Percentiles rank a stretch among this genome's conserved stretches.
Evolutionary conservation across 306 rosid species (phyloP).

Genomic region (Oemleria cerasiformis): DNA sequence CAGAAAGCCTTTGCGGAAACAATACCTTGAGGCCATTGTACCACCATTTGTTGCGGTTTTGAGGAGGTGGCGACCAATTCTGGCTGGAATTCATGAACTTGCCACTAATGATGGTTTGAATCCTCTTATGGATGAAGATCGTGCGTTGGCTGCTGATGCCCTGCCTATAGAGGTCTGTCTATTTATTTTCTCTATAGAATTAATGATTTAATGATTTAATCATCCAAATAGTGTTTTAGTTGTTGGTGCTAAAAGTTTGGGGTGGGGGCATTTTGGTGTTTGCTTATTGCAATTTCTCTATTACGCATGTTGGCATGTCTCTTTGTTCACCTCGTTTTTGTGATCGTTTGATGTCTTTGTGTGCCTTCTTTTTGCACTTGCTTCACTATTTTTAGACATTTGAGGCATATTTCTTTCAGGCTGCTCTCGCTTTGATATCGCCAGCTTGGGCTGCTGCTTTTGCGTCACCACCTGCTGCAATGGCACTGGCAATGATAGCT

Average conservation of each 20-base stretch:
- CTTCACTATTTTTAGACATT: not conserved
- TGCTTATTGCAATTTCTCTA: not conserved
- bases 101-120: constrained; percentile 83
- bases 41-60: constrained; percentile 89
- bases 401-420: constrained; percentile 49
- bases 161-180: constrained; percentile 69
- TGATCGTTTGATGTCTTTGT: not conserved
- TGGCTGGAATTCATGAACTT: constrained; percentile 96
- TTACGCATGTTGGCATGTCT: not conserved
- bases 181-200: not conserved
- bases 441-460: constrained; percentile 99
- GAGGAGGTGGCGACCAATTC: constrained; percentile 94
- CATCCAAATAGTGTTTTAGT: not conserved
- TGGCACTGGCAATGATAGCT: constrained; percentile 99
- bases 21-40: constrained; percentile 80
- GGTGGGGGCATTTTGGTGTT: not conserved
- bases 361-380: not conserved
- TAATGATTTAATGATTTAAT: not conserved
- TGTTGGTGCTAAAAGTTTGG: not conserved
- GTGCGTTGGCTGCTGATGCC: constrained; percentile 66
- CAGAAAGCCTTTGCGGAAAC: constrained; percentile 74
- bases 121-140: constrained; percentile 76
- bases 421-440: constrained; percentile 85
- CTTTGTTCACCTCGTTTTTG: not conserved
- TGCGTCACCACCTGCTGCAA: constrained; percentile 97